A percentile compares a stretch with the other conserved stretches of the same genome.
These are phyloP conservation scores for Salvia splendens DNA, from an alignment of 257 asterid species.

Conservation along the genomic window DNA sequence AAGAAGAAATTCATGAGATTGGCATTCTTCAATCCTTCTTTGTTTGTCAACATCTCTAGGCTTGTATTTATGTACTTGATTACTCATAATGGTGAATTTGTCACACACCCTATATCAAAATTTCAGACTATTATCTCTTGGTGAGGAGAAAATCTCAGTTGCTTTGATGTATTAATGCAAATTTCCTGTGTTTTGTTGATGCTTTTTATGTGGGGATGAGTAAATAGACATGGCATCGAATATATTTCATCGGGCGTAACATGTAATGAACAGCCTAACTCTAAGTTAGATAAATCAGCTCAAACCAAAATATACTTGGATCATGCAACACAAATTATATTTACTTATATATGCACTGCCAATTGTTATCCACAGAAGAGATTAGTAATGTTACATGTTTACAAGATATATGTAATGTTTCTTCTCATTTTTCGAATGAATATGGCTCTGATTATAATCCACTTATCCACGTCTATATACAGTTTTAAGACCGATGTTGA, in stretches of 20 bases:
- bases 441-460: neutral
- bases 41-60: slow-evolving; percentile 9
- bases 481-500: slow-evolving; percentile 44
- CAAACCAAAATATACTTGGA: neutral
- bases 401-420: slow-evolving; percentile 26
- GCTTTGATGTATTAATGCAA: neutral
- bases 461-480: slow-evolving; percentile 29
- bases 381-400: slow-evolving; percentile 29
- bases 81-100: slow-evolving; percentile 23
- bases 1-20: slow-evolving; percentile 13
- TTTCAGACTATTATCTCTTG: neutral
- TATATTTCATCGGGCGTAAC: neutral
- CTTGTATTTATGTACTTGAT: slow-evolving; percentile 26
- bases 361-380: slow-evolving; percentile 28
- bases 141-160: neutral
- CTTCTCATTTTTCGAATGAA: neutral
- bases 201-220: neutral
- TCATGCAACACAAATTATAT: no score
- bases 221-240: neutral
- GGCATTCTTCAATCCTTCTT: slow-evolving; percentile 2
- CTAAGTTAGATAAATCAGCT: neutral
- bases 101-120: slow-evolving; percentile 2
- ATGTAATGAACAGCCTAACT: neutral
- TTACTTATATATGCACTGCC: neutral
- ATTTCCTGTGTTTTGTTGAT: neutral